Percentiles rank a stretch among this genome's conserved stretches.
Evolutionary conservation across 2,329 filamentous ascomycete species (phyloP).

Genomic region (Penicillium rolfsii): DNA sequence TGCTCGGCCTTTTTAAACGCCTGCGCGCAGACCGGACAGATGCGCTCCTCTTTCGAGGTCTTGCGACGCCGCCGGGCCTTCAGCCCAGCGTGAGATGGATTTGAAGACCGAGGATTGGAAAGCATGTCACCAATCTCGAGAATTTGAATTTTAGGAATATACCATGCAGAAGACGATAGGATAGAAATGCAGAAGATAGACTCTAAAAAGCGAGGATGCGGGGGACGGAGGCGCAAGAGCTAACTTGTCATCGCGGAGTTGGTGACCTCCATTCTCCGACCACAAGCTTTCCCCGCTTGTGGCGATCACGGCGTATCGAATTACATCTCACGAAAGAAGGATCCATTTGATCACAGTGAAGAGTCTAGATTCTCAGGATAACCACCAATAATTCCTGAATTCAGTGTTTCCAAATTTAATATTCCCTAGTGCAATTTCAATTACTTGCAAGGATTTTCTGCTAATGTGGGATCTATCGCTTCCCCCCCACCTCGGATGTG

Average conservation of each 20-base stretch:
- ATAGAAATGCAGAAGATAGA: no score
- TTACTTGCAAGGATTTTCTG: neutral
- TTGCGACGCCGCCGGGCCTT: conserved; percentile 17
- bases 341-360: neutral
- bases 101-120: neutral
- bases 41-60: conserved; percentile 18
- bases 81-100: neutral
- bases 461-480: conserved; percentile 12
- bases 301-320: neutral
- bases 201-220: no score
- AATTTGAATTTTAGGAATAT: no score
- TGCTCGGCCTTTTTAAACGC: conserved; percentile 37
- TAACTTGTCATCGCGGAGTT: neutral
- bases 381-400: no score
- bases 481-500: neutral
- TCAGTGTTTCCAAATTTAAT: neutral
- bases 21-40: conserved; percentile 19
- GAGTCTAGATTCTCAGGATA: neutral
- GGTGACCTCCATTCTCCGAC: neutral
- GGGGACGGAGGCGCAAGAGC: neutral
- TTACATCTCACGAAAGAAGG: neutral
- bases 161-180: neutral
- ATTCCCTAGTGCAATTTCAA: neutral
- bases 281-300: neutral
- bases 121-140: conserved; percentile 1